These are phyloP conservation scores for Scortechinia acanthostroma DNA, from an alignment of 2,329 filamentous ascomycete genomes.

Conservation along the genomic window DNA sequence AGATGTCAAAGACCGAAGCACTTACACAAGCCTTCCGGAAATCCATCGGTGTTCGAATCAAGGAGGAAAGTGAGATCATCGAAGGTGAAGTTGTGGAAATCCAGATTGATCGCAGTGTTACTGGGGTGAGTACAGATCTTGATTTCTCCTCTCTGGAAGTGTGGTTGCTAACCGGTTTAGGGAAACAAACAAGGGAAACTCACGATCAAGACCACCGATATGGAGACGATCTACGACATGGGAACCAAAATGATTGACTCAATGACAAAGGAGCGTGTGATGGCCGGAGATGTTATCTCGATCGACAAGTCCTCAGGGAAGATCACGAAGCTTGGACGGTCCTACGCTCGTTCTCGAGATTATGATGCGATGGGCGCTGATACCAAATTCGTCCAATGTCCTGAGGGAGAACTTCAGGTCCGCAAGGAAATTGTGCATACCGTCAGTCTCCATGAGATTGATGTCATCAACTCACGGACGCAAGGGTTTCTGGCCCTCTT, in stretches of 20 bases:
- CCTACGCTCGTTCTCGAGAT: slow-evolving; percentile 88
- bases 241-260: slow-evolving; percentile 99
- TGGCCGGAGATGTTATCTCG: slow-evolving; percentile 95
- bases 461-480: slow-evolving; percentile 98
- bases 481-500: slow-evolving; percentile 96
- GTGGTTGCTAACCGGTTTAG: neutral
- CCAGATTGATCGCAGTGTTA: slow-evolving; percentile 93
- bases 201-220: slow-evolving; percentile 98
- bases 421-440: slow-evolving; percentile 96
- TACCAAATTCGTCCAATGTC: slow-evolving; percentile 95
- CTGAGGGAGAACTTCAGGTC: slow-evolving; percentile 93
- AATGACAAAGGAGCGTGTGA: slow-evolving; percentile 98
- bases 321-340: slow-evolving; percentile 92
- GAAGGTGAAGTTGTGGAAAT: slow-evolving; percentile 99
- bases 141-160: neutral
- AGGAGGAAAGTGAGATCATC: slow-evolving; percentile 98
- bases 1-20: slow-evolving; percentile 99
- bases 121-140: slow-evolving; percentile 47
- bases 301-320: slow-evolving; percentile 98
- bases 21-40: slow-evolving; percentile 98
- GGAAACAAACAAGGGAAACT: slow-evolving; percentile 93
- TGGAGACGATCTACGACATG: slow-evolving; percentile 99
- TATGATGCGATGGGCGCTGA: slow-evolving; percentile 99
- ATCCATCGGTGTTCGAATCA: slow-evolving; percentile 95
- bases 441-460: slow-evolving; percentile 93